Evolutionary conservation across 345 rosid genomes (phyloP).

Genomic region (Gossypium turneri): DNA sequence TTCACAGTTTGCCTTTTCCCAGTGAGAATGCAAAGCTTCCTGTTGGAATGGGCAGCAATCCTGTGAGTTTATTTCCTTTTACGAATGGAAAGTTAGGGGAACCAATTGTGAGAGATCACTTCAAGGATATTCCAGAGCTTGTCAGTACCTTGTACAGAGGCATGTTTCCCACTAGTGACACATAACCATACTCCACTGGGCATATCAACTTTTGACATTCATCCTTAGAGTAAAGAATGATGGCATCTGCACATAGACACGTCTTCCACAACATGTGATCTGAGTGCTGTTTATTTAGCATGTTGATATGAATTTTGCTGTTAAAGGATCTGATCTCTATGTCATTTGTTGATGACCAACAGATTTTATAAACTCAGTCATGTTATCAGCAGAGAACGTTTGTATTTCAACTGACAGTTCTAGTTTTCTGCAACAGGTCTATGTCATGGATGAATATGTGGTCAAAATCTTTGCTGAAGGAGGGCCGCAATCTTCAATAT

Average conservation of each 20-base stretch:
- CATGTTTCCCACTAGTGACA: slow-evolving; percentile 1
- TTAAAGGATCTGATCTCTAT: slow-evolving; percentile 10
- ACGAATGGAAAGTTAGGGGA: slow-evolving; percentile 4
- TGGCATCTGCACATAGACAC: no score
- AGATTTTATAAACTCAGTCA: not conserved
- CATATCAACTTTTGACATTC: not conserved
- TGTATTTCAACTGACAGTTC: slow-evolving; percentile 18
- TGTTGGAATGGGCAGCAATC: slow-evolving; percentile 94
- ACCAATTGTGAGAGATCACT: slow-evolving; percentile 9
- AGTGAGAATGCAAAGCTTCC: slow-evolving; percentile 78
- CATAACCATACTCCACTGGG: not conserved
- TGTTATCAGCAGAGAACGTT: not conserved
- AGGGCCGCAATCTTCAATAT: slow-evolving; percentile 70
- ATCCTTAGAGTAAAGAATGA: no score
- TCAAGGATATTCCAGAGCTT: not conserved
- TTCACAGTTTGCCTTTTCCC: slow-evolving; percentile 60
- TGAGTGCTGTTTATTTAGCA: not conserved
- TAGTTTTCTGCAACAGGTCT: slow-evolving; percentile 53
- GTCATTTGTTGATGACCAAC: not conserved
- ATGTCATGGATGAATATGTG: slow-evolving; percentile 62
- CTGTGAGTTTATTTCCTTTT: slow-evolving; percentile 44
- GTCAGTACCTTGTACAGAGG: not conserved
- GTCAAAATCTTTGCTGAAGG: slow-evolving; percentile 82
- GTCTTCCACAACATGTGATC: not conserved
- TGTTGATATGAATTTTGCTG: slow-evolving; percentile 11